Evolutionary conservation across 345 rosid genomes (phyloP), one percentile per base, ranked within the genome.

Genomic region (Brassica cretica): DNA sequence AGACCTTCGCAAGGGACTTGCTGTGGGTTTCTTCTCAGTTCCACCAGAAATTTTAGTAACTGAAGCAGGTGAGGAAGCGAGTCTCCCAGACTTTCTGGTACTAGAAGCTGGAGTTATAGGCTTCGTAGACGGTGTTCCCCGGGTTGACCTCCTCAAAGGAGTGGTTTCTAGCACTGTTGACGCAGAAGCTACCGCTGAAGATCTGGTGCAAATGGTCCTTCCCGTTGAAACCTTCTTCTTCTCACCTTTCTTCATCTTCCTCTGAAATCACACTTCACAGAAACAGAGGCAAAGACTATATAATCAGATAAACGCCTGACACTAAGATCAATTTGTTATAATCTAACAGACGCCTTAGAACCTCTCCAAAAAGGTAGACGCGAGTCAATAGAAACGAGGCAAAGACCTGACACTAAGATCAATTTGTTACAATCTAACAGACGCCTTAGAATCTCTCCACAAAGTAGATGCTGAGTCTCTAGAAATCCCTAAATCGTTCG

Each of bases 1-100:
- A 1, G 91, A 84, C 84, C 92, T 87, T 81, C 85, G 85, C 80
- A 87, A 71, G 44, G 91, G 82, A 82, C 82, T 77, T 1, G 71
- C 46, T 0, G 63, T 39, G 39, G 15, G 83, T 61, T 72, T 82
- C 81, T 84, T 86, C 84, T 85, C 88, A 37, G 68, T 49, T 72
- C 71, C 79, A 76, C 71, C 84, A 10, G 85, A 78, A 44, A 77
- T 84, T 80, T 70, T 81, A 39, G 73, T 66, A 37, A 24, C 81
- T 29, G 86, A 81, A 65, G 85, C 77, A 70, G 85, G 72, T 21
- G 73, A 32, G 59, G 86, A 72, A 56, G 84, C 63, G n/a, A 84
- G 80, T 19, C 88, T 81, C 75, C 77, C 91, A 2, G 95, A 90
- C 86, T 86, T 88, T 66, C 88, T 78, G 71, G 74, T 65, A 70